Evolutionary conservation across 2,329 filamentous ascomycete genomes (phyloP), one percentile per base, ranked within the genome.

Genomic region (Colletotrichum zoysiae): DNA sequence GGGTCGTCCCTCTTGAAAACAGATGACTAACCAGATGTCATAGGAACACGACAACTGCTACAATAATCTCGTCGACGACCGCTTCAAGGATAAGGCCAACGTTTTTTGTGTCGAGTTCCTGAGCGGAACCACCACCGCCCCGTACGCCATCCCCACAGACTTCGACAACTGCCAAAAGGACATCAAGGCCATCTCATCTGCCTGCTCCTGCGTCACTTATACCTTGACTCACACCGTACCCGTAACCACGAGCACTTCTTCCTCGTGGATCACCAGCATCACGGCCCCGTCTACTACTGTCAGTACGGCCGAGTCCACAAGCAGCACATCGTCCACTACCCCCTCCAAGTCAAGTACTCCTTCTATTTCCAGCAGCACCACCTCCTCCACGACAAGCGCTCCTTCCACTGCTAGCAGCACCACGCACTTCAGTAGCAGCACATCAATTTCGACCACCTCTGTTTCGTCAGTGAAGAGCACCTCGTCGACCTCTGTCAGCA

Each of bases 151-250:
- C 55, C 81, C 81, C 7, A 74, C 77, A 11, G 73, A 79, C 58
- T 82, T 77, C 74, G 56, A 50, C 73, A 78, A 79, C 77, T 82
- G 81, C 70, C 59, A 60, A 33, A 70, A 63, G 50, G 64, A 73
- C 18, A 23, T 74, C 35, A 57, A 50, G 23, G 72, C 67, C 18
- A 73, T 79, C 53, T 78, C 76, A 74, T 82, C 81, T 53, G 81
- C 79, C 56, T 82, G 81, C 78, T 82, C 80, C 7, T 82, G 81
- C 76, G 76, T 82, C 75, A 78, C 78, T 67, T 81, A 82, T 75
- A 58, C 35, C 56, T 33, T 72, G 23, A 73, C 55, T 35, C 62
- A 33, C 56, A 71, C 68, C 12, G 61, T 61, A 12, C 46, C 67
- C 18, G 48, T 33, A 38, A 70, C 65, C 20, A 72, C 58, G 16